These are phyloP conservation scores for Ascochyta clinopodiicola DNA, from an alignment of 2,329 filamentous ascomycete species.

Conservation along the genomic window DNA sequence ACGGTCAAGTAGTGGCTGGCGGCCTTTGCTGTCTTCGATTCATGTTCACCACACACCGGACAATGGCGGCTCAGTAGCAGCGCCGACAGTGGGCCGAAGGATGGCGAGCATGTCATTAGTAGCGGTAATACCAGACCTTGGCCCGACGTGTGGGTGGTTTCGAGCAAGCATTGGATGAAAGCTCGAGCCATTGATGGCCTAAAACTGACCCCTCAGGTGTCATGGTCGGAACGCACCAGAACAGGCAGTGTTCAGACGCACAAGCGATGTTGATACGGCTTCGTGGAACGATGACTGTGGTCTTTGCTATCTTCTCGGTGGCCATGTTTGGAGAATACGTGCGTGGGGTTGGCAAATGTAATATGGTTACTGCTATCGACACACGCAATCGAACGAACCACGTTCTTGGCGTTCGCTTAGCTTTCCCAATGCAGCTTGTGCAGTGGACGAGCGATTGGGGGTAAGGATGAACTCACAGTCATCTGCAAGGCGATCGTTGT, in stretches of 20 bases:
- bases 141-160: conserved; percentile 35
- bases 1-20: not conserved
- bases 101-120: conserved; percentile 5
- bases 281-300: conserved; percentile 8
- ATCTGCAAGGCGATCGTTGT: not conserved
- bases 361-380: conserved; percentile 14
- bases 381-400: conserved; percentile 20
- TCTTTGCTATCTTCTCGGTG: not conserved
- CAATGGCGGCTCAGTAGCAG: conserved; percentile 9
- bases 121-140: conserved; percentile 33
- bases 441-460: not conserved
- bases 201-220: conserved; percentile 18
- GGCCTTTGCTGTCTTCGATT: conserved; percentile 13
- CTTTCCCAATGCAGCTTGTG: conserved; percentile 17
- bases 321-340: not conserved
- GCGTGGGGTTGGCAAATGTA: not conserved
- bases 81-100: conserved; percentile 15
- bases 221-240: conserved; percentile 21
- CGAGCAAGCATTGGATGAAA: conserved; percentile 16
- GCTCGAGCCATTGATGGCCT: conserved; percentile 18
- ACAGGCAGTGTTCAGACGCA: conserved; percentile 10
- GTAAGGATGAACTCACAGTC: not conserved
- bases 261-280: conserved; percentile 5
- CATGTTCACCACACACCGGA: conserved; percentile 18
- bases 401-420: conserved; percentile 31